A percentile compares a stretch with the other conserved stretches of the same genome.
These are phyloP conservation scores for Sporisorium graminicola DNA, from an alignment of 1,284 basidiomycete genomes.

Conservation along the genomic window DNA sequence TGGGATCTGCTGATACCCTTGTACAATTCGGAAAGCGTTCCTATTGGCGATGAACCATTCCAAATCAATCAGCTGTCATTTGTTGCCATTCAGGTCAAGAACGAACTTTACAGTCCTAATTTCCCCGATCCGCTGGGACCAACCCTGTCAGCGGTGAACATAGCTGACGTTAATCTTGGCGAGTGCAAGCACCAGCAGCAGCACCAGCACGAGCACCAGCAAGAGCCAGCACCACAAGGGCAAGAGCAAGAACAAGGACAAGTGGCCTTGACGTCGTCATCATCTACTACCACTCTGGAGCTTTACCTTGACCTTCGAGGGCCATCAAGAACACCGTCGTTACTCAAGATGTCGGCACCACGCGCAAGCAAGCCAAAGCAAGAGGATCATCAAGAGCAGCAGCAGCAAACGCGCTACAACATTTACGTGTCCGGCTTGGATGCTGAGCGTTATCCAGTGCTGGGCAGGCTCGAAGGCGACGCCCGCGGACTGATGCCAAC, in stretches of 20 bases:
- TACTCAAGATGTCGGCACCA: neutral
- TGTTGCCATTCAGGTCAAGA: slow-evolving; percentile 7
- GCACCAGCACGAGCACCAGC: too few species aligned
- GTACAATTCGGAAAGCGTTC: neutral
- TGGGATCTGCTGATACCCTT: slow-evolving; percentile 3
- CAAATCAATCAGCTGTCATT: neutral
- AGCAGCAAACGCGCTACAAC: neutral
- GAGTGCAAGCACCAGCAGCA: neutral
- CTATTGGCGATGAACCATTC: neutral
- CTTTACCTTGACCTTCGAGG: neutral
- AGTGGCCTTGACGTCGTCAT: too few species aligned
- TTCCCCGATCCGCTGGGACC: neutral
- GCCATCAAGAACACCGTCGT: neutral
- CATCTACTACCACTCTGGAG: neutral
- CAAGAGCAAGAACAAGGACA: too few species aligned
- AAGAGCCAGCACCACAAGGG: too few species aligned
- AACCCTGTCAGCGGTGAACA: neutral
- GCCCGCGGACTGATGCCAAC: neutral
- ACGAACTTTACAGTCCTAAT: neutral
- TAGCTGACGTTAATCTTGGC: neutral
- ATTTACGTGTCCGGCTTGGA: neutral
- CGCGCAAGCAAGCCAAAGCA: neutral
- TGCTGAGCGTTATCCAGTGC: neutral
- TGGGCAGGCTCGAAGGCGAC: neutral
- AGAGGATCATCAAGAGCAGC: neutral